Percentiles rank a stretch among this genome's conserved stretches.
Evolutionary conservation across 805 yeast genomes (phyloP).

Genomic region (Brettanomyces naardenensis): DNA sequence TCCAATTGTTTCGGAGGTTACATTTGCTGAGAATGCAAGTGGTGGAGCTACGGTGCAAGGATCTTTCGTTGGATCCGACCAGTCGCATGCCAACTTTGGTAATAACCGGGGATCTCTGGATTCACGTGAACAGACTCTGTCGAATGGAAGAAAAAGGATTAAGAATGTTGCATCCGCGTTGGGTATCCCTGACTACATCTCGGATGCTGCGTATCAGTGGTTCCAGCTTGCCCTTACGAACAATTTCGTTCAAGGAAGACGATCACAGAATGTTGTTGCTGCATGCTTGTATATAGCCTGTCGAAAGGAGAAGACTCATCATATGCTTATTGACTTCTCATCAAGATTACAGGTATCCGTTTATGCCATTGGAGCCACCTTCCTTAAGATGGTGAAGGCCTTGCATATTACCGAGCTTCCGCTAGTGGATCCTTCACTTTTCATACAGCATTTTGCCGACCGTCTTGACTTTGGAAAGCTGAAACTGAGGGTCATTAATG

Average conservation of each 20-base stretch:
- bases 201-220: conserved; percentile 85
- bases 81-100: conserved; percentile 63
- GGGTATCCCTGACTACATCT: conserved; percentile 72
- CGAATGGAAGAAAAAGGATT: conserved; percentile 75
- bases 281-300: conserved; percentile 95
- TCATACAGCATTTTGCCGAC: conserved; percentile 90
- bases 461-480: conserved; percentile 73
- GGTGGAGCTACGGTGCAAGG: conserved; percentile 98
- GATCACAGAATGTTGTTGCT: conserved; percentile 91
- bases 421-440: conserved; percentile 87
- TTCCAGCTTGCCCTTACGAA: conserved; percentile 77
- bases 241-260: conserved; percentile 94
- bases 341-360: conserved; percentile 86
- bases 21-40: conserved; percentile 82
- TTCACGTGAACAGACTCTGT: conserved; percentile 81
- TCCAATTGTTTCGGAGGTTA: conserved; percentile 92
- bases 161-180: conserved; percentile 74
- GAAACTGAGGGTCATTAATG: conserved; percentile 68
- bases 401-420: conserved; percentile 75
- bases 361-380: conserved; percentile 92
- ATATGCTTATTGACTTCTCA: conserved; percentile 93
- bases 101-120: conserved; percentile 71
- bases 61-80: conserved; percentile 84
- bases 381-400: conserved; percentile 83
- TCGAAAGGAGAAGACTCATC: conserved; percentile 83